A percentile compares a stretch with the other conserved stretches of the same genome.
Conservation (phyloP, 768 basidiomycete species). For the Amanita phalloides region DNA sequence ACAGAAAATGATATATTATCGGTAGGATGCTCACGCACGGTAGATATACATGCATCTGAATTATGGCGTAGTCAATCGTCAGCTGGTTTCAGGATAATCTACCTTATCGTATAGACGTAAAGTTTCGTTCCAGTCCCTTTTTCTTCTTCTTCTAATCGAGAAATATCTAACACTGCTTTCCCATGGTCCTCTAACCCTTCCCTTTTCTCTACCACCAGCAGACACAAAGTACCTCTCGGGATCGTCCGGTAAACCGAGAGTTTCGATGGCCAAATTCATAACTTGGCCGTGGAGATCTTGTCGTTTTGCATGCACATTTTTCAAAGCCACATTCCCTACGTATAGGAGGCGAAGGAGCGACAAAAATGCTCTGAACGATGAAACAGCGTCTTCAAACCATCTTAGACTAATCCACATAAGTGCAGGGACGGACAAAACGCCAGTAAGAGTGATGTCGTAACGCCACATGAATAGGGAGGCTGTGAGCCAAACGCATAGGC, state of each 20-base stretch:
- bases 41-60: no score
- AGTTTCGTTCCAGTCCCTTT: slow-evolving; percentile 88
- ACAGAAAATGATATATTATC: neutral
- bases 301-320: slow-evolving; percentile 41
- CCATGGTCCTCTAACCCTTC: slow-evolving; percentile 57
- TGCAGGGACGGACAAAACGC: slow-evolving; percentile 50
- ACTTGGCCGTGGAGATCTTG: slow-evolving; percentile 52
- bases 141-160: slow-evolving; percentile 65
- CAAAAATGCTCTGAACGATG: slow-evolving; percentile 66
- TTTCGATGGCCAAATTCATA: slow-evolving; percentile 47
- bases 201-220: slow-evolving; percentile 58
- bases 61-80: neutral
- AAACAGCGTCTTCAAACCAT: slow-evolving; percentile 79
- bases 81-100: slow-evolving; percentile 61
- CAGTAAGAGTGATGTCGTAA: slow-evolving; percentile 38
- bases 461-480: slow-evolving; percentile 53
- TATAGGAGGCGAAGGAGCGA: slow-evolving; percentile 51
- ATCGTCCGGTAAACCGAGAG: slow-evolving; percentile 52
- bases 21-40: no score
- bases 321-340: slow-evolving; percentile 48
- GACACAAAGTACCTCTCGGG: slow-evolving; percentile 58
- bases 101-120: slow-evolving; percentile 72
- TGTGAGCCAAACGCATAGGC: slow-evolving; percentile 53
- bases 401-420: slow-evolving; percentile 87
- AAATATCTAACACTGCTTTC: slow-evolving; percentile 69